These are phyloP conservation scores for Ochetophila trinervis DNA, from an alignment of 306 rosid species.

Conservation along the genomic window DNA sequence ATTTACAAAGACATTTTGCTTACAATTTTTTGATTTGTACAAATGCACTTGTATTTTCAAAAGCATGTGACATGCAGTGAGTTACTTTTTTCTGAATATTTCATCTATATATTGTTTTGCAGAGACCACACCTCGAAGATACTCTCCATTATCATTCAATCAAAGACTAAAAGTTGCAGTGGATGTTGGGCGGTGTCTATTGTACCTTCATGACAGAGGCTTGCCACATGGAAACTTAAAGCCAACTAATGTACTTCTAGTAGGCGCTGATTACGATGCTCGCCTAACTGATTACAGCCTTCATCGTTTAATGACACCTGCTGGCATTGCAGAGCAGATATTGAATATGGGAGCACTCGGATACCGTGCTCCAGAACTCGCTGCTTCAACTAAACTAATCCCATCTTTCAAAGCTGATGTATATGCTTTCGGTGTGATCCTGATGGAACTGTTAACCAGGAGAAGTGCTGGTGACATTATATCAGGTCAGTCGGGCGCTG, in stretches of 20 bases:
- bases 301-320: slow-evolving; percentile 87
- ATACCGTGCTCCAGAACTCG: slow-evolving; percentile 88
- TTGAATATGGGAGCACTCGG: slow-evolving; percentile 95
- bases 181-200: slow-evolving; percentile 72
- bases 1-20: too few relatives aligned
- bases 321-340: slow-evolving; percentile 89
- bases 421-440: slow-evolving; percentile 87
- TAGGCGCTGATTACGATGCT: slow-evolving; percentile 59
- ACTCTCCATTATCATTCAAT: slow-evolving; percentile 76
- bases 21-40: too few relatives aligned
- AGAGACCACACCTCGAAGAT: slow-evolving; percentile 90
- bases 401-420: slow-evolving; percentile 92
- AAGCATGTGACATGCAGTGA: slow-evolving; percentile 10
- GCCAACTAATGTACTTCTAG: slow-evolving; percentile 73
- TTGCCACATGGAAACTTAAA: slow-evolving; percentile 91
- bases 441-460: slow-evolving; percentile 87
- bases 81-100: slow-evolving; percentile 25
- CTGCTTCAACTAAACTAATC: slow-evolving; percentile 61
- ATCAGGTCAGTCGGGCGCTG: slow-evolving; percentile 92
- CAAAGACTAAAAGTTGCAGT: slow-evolving; percentile 78
- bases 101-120: slow-evolving; percentile 36
- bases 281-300: slow-evolving; percentile 79
- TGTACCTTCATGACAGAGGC: slow-evolving; percentile 89
- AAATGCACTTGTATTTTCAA: too few relatives aligned
- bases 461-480: slow-evolving; percentile 97